Evolutionary conservation across 2,329 filamentous ascomycete species (phyloP), one percentile per base, ranked within the genome.

Genomic region (Pyrenophora teres): DNA sequence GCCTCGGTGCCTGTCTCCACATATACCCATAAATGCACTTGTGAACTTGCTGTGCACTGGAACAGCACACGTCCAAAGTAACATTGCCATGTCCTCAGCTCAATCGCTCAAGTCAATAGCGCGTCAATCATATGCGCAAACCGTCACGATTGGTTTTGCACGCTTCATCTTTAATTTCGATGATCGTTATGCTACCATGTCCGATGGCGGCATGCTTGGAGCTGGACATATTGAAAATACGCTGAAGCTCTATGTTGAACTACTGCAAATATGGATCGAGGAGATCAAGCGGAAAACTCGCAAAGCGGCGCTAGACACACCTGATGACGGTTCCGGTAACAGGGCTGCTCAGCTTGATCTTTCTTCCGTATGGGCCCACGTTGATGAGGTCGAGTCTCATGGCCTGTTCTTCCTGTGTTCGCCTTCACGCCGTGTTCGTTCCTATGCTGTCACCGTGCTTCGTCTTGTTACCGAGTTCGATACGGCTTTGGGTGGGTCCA

Each of bases 161-260:
- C 83, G 92, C 21, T 99, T 97, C 74, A 99, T 99, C 46, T 99
- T 99, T 78, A 96, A 94, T 63, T 99, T 97, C 71, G 95, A 99
- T 72, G 92, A 96, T 61, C 87, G 92, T 19, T 99, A 99, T 72
- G 91, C 93, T 1, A 97, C 94, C 27, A 97, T 97, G 87, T 96
- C 92, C 8, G 94, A 99, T 67, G 94, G 95, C 27, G 94, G 94
- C 2, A 94, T 99, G 87, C 85, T 99, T 19, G 94, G 93, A 0
- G 87, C 90, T 30, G 90, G 88, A 4, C 94, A 99, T 67, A 97
- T 99, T 50, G 94, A 99, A 71, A 96, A 87, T 61, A 99, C 94
- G 0, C 75, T 99, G 16, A 87, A 89, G 57, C 81, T 99, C 9
- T 99, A 99, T 66, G 90, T 97, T 23, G 92, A 99, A 73, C 78